Evolutionary conservation across 768 basidiomycete genomes (phyloP), one percentile per base, ranked within the genome.

Genomic region (Boletus sensibilis): DNA sequence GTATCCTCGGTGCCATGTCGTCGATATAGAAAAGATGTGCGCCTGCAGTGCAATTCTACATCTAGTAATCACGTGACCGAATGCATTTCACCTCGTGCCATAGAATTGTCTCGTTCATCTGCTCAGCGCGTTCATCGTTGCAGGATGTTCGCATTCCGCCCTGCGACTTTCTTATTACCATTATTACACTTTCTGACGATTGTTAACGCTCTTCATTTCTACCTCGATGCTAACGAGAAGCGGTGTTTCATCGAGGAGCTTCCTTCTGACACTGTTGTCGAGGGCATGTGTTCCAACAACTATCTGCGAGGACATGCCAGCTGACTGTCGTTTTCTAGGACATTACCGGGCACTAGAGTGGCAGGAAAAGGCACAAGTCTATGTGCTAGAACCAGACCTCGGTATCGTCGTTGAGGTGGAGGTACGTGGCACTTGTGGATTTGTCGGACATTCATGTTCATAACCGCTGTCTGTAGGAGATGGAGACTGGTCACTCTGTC

Each of bases 181-280:
- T 75, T 78, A 18, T 73, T 79, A 55, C 65, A 76, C 52, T 61
- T 78, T 60, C 70, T 76, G 23, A 74, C 77, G 39, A 68, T 79
- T 20, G 80, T 77, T 18, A 82, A 87, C 69, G 93, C 91, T 29
- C 86, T 99, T 27, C 97, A 99, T 70, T 97, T 98, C 74, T 99
- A 99, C 71, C 84, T 99, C 55, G 94, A 97, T 69, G 87, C 94
- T 18, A 90, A 92, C 68, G 92, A 97, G 72, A 87, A 89, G 66
- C 83, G 90, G 46, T 99, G 97, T 72, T 98, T 98, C 75, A 83
- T 98, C 56, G 97, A 98, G 69, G 97, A 99, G 71, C 77, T 98
- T 20, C 96, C 97, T 13, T 85, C 86, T 3, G 90, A 96, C 72
- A 98, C 94, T n/a, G 87, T 94, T 29, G 92, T 96, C 37, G 92